Base-by-base conservation (phyloP, 257 asterid species). In the Marsdenia floribunda region DNA sequence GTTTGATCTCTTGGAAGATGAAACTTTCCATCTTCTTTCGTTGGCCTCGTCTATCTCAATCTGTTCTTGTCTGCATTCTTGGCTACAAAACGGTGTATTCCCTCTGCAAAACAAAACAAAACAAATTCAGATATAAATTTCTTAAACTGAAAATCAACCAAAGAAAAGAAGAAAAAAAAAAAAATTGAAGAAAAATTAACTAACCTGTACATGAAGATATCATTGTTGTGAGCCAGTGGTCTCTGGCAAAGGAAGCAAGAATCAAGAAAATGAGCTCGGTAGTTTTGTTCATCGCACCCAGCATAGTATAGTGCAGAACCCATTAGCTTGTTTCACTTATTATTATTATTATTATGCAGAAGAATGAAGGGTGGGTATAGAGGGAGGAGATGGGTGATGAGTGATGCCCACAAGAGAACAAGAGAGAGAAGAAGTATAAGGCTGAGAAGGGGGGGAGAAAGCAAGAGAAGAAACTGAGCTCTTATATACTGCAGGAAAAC, bases 131-230 rank as follows among this genome's bases (percentile, higher is more conserved):
- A 75, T 55, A 44, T 60, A 40, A 69, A 38, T 7, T 29, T 18
- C 59, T 61, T 63, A 14, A 16, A 52, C n/a, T 18, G 15, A 53
- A 16, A 16, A 53, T 21, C 59, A 52, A 52, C 18, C 21, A 2
- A 6, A 18, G 1, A 18, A 16, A 0, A 18, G 7, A 18, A 52
- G 19, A 52, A 0, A 5, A 29, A 3, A 16, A 64, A 15, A n/a
- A 19, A 35, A 66, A n/a, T 4, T 3, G 47, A 46, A 16, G 24
- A 70, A 54, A 70, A 70, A 70, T 46, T 44, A 52, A 35, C 74
- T 33, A 50, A 93, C 98, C 97, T 94, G 93, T 94, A 94, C 98
- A 94, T 94, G 87, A 90, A 94, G 81, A 94, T 94, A 81, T 94
- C 98, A 50, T 74, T 79, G 83, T 88, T 89, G 22, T 79, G 96